These are phyloP conservation scores for Pseudophaeomoniella oleicola DNA, from an alignment of 2,329 filamentous ascomycete species.

Conservation along the genomic window DNA sequence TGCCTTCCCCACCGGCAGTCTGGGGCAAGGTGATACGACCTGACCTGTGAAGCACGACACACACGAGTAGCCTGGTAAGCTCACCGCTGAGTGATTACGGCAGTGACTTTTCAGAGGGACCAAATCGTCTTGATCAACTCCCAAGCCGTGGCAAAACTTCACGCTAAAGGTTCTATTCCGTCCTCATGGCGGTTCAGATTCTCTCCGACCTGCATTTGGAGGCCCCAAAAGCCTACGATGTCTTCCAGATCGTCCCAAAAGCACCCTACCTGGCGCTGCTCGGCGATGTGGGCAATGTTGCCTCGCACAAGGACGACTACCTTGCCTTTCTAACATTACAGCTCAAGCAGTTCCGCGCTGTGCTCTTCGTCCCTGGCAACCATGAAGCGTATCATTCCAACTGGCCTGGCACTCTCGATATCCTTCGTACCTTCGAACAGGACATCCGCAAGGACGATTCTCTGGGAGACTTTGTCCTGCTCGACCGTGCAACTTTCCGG, in stretches of 20 bases:
- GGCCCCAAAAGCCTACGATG: conserved; percentile 31
- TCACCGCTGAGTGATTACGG: too few species aligned
- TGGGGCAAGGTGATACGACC: too few species aligned
- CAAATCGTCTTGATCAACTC: too few species aligned
- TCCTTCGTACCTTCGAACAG: too few species aligned
- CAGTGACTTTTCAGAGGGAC: too few species aligned
- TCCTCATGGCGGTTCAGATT: conserved; percentile 26
- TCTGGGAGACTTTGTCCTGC: conserved; percentile 24
- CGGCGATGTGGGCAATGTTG: conserved; percentile 38
- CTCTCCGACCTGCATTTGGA: conserved; percentile 47
- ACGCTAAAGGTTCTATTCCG: too few species aligned
- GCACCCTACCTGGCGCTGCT: conserved; percentile 40
- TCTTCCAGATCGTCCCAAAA: conserved; percentile 31
- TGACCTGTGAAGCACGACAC: too few species aligned
- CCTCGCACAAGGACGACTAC: conserved; percentile 22
- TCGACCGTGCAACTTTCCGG: conserved; percentile 25
- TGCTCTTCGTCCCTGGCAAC: conserved; percentile 42
- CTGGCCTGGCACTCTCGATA: too few species aligned
- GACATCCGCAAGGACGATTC: too few species aligned
- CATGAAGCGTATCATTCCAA: conserved; percentile 41
- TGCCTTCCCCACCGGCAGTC: too few species aligned
- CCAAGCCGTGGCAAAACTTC: too few species aligned
- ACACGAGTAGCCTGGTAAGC: too few species aligned
- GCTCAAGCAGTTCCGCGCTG: conserved; percentile 30
- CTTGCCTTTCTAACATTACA: conserved; percentile 34